Conservation (phyloP, 305 asterid species). For the Fraxinus ornus region DNA sequence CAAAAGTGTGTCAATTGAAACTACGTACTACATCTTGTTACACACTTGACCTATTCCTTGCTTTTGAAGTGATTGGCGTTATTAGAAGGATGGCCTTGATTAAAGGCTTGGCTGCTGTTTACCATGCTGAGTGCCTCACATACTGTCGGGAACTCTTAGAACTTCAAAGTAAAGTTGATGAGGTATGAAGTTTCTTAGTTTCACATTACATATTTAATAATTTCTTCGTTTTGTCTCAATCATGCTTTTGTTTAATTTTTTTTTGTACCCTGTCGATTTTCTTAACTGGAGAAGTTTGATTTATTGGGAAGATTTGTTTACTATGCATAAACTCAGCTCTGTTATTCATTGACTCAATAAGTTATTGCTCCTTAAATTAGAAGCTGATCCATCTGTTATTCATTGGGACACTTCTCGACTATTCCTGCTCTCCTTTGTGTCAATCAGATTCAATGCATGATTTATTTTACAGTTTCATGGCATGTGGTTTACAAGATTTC, state of each 20-base stretch:
- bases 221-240: not conserved
- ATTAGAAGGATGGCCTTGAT: conserved; percentile 84
- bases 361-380: not conserved
- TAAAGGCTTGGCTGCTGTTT: conserved; percentile 81
- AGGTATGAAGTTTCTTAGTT: conserved; percentile 48
- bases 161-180: conserved; percentile 70
- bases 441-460: not conserved
- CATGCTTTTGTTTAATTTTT: not conserved
- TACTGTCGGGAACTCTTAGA: conserved; percentile 89
- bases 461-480: not conserved
- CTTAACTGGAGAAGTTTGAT: not conserved
- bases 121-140: conserved; percentile 90
- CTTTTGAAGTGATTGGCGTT: conserved; percentile 74
- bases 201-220: not conserved
- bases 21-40: not conserved
- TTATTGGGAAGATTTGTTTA: not conserved
- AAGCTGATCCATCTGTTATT: not conserved
- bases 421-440: not conserved
- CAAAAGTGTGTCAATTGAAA: not conserved
- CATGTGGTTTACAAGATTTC: not conserved
- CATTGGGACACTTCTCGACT: not conserved
- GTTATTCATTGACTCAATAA: not conserved
- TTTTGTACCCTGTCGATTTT: not conserved
- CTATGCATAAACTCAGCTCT: not conserved
- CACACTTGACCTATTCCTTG: conserved; percentile 17